Percentiles rank a stretch among this genome's conserved stretches.
Evolutionary conservation across 2,329 filamentous ascomycete genomes (phyloP).

Genomic region (Eurotiales sp.): DNA sequence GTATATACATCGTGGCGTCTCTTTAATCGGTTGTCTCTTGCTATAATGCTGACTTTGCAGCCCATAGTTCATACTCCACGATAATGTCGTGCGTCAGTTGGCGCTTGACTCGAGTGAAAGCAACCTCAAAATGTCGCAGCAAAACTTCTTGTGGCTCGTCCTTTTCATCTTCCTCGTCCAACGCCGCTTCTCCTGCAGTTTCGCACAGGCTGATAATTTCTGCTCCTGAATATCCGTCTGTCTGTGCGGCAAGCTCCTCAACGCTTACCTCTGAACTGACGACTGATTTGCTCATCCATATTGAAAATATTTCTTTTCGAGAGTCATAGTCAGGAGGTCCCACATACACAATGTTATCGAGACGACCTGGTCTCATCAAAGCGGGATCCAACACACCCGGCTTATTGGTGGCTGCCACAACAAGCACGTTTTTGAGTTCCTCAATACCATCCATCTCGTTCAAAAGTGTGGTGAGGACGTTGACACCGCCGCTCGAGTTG

Average conservation of each 20-base stretch:
- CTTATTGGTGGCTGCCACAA: constrained; percentile 87
- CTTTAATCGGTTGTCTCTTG: background rate
- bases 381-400: constrained; percentile 83
- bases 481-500: constrained; percentile 55
- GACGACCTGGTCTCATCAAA: constrained; percentile 76
- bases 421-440: constrained; percentile 73
- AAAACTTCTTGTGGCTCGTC: constrained; percentile 34
- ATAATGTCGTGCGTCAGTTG: constrained; percentile 61
- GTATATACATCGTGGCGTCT: too few relatives aligned
- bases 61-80: constrained; percentile 57
- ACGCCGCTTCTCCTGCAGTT: constrained; percentile 47
- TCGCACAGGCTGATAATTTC: constrained; percentile 66
- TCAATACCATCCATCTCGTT: constrained; percentile 98
- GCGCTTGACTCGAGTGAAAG: constrained; percentile 46
- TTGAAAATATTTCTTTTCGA: constrained; percentile 69
- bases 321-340: constrained; percentile 72
- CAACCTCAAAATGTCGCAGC: constrained; percentile 42
- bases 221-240: constrained; percentile 79
- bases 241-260: constrained; percentile 57
- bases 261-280: constrained; percentile 64
- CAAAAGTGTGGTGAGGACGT: constrained; percentile 82
- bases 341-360: constrained; percentile 82
- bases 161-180: constrained; percentile 50
- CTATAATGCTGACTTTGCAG: constrained; percentile 20
- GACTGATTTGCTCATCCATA: constrained; percentile 60